Evolutionary conservation across 768 basidiomycete species (phyloP).

Genomic region (Porpolomopsis calyptriformis): DNA sequence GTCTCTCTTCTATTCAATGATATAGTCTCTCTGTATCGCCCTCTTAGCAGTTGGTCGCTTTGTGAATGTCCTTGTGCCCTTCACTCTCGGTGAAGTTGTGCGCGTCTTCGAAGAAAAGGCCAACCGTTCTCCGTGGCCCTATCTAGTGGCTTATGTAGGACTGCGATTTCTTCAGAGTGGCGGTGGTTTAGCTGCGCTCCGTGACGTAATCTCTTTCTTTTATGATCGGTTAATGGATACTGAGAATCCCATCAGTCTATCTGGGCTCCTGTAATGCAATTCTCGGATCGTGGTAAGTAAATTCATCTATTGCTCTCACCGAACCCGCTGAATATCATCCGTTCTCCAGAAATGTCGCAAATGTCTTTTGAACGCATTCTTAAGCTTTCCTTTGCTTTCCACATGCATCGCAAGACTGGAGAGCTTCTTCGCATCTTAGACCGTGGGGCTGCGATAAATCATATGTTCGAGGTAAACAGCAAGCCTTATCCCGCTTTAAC

Average conservation of each 20-base stretch:
- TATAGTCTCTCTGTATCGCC: conserved; percentile 53
- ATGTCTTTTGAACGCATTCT: conserved; percentile 81
- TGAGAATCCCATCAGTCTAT: conserved; percentile 33
- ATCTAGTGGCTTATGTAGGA: conserved; percentile 55
- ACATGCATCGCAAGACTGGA: conserved; percentile 73
- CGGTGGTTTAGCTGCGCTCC: conserved; percentile 64
- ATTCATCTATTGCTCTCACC: not conserved
- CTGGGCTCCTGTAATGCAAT: conserved; percentile 87
- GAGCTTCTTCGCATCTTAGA: conserved; percentile 76
- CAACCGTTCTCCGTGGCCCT: conserved; percentile 50
- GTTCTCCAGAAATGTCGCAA: conserved; percentile 62
- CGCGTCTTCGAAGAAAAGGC: conserved; percentile 39
- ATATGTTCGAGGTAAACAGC: conserved; percentile 51
- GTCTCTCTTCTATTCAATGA: conserved; percentile 5
- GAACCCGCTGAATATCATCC: not conserved
- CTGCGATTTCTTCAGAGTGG: conserved; percentile 67
- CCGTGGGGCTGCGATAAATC: conserved; percentile 80
- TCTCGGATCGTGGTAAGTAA: conserved; percentile 56
- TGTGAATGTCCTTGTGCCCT: conserved; percentile 65
- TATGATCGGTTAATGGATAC: conserved; percentile 2
- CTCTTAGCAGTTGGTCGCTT: conserved; percentile 65
- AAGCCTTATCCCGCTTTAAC: not conserved
- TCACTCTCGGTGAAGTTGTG: conserved; percentile 59
- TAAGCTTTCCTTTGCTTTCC: conserved; percentile 78
- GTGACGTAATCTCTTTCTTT: conserved; percentile 33